Base-by-base conservation (phyloP, 805 yeast species). In the Ogataea polymorpha region DNA sequence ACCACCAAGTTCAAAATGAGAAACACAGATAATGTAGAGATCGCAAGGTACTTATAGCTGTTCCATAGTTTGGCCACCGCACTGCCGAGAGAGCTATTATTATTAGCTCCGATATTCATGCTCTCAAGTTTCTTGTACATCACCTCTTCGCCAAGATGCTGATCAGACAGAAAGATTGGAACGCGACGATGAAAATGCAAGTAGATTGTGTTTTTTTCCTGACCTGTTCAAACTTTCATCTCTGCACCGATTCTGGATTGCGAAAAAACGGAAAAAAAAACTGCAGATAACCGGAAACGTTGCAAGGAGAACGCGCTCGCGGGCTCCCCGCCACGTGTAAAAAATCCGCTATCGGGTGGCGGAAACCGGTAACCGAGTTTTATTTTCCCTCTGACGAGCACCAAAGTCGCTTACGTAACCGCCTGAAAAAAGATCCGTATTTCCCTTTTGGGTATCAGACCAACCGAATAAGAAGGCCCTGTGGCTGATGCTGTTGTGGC, bases 21-120 rank as follows among this genome's bases (percentile, higher is more conserved):
- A 29, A 54, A 49, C 37, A 53, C 50, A 10, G 56, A 50, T 9
- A 42, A 30, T 5, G 55, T 32, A 14, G 56, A 52, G 13, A 54
- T 40, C 16, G 49, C 44, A 12, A 53, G 26, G 30, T 52, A 54
- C 39, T 53, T 52, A 39, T 54, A 54, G 30, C 43, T 50, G 28
- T 45, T 54, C 55, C 55, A 54, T 9, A 52, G 14, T 30, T 44
- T 46, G 21, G 35, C 28, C 4, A 35, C 32, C 18, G 37, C 23
- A 14, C 35, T 37, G 21, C 38, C 34, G n/a, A 40, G 17, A 7
- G 47, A 32, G 33, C 30, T 24, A 31, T 15, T 24, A 26, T 42
- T 28, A 35, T 17, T 23, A 24, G 38, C 31, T 20, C 42, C 45
- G 33, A 33, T 42, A 24, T 46, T 46, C 46, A 46, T 29, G 17